Base-by-base conservation (phyloP, 169 alveolate genomes). In the Plasmodium malariae region DNA sequence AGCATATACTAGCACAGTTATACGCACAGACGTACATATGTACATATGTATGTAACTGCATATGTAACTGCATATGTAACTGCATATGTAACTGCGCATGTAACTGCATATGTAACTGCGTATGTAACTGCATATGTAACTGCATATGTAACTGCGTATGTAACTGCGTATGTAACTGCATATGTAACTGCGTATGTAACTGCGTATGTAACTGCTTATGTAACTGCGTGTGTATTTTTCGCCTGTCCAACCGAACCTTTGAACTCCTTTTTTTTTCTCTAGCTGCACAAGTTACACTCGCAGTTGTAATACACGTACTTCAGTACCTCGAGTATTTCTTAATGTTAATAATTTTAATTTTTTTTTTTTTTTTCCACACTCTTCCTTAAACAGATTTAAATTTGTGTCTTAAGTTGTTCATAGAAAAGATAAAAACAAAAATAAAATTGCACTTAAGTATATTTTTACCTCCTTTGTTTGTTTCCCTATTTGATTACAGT, bases 391-490 rank as follows among this genome's bases (percentile, higher is more conserved):
- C 43, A 80, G 91, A 45, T 32, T 59, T 83, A 51, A 83, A 83
- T 60, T 14, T 67, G 72, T 67, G 91, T 36, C 55, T 83, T 12
- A 67, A 68, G 30, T 11, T 83, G 30, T 83, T 83, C 48, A 83
- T 83, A 32, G 59, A 67, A 19, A 67, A 69, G 40, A 59, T 68
- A 1, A 83, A 83, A 21, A 68, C 83, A n/a, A 83, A 67, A 45
- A 83, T 83, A 26, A 83, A 83, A 59, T 17, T 21, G 28, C 91
- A 83, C 36, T 45, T 83, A n/a, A 57, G 59, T 9, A 48, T 37
- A n/a, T 83, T 83, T 5, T 30, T 67, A 4, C 91, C 91, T 5
- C 91, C 43, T 3, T 60, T 83, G 72, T 68, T 65, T 60, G n/a
- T 83, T 57, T 83, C 91, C 3, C 43, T 67, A 30, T 83, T 83